Conservation (phyloP, 805 yeast species). For the Priceomyces melissophilus region DNA sequence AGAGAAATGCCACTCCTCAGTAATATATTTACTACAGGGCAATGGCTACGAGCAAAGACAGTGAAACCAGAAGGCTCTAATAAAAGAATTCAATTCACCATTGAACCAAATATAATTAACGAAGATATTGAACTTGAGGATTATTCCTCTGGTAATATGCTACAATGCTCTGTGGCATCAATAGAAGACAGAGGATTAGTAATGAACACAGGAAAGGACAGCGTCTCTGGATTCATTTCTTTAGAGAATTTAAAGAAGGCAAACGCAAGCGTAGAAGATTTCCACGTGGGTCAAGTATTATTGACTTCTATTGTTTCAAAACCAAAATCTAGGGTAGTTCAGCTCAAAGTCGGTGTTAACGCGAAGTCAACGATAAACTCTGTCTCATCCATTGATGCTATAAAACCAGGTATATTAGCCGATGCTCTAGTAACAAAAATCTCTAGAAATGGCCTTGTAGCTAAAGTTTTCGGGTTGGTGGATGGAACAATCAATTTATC, state of each 20-base stretch:
- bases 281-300: conserved; percentile 65
- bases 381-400: conserved; percentile 71
- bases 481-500: conserved; percentile 68
- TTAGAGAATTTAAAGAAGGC: conserved; percentile 56
- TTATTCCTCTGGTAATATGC: conserved; percentile 51
- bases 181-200: conserved; percentile 91
- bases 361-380: conserved; percentile 48
- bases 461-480: conserved; percentile 70
- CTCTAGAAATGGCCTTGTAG: conserved; percentile 58
- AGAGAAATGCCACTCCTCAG: conserved; percentile 55
- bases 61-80: conserved; percentile 49
- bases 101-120: conserved; percentile 76
- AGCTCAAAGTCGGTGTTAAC: conserved; percentile 49
- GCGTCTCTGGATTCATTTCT: conserved; percentile 68
- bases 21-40: conserved; percentile 63
- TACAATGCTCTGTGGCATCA: conserved; percentile 77
- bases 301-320: conserved; percentile 52
- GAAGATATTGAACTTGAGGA: conserved; percentile 60
- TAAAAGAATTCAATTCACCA: conserved; percentile 65
- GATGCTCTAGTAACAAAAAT: conserved; percentile 67
- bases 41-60: conserved; percentile 84
- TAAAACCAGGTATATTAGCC: conserved; percentile 81
- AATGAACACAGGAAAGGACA: conserved; percentile 61
- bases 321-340: conserved; percentile 53
- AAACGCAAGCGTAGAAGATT: conserved; percentile 25